Conservation (phyloP, 2,329 filamentous ascomycete genomes). For the Fusarium drepaniforme region DNA sequence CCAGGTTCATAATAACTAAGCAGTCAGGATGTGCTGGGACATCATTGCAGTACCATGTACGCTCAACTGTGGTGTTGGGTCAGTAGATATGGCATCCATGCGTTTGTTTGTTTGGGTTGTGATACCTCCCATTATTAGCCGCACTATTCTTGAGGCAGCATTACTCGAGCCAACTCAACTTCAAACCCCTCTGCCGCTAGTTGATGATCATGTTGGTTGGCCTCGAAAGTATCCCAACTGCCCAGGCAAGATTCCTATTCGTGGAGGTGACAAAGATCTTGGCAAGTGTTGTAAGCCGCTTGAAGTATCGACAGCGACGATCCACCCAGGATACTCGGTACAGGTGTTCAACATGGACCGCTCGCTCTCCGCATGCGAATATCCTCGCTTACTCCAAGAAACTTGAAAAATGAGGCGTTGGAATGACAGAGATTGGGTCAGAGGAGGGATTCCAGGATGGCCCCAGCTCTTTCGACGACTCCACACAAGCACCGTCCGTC, state of each 20-base stretch:
- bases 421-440: conserved; percentile 13
- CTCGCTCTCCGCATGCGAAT: background rate
- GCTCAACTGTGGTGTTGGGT: background rate
- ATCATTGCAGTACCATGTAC: background rate
- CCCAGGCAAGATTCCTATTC: background rate
- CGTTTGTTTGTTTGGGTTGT: background rate
- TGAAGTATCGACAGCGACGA: background rate
- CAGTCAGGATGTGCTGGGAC: background rate
- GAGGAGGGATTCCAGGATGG: conserved; percentile 6
- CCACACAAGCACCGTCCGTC: background rate
- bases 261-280: background rate
- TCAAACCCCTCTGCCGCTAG: background rate
- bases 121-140: background rate
- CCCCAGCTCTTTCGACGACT: conserved; percentile 7
- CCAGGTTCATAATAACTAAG: background rate
- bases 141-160: background rate
- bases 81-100: too few species aligned
- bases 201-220: background rate
- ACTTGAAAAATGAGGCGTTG: conserved; percentile 11
- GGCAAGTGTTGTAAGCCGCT: background rate
- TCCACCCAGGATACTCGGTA: background rate
- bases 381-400: conserved; percentile 2
- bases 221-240: background rate
- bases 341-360: background rate
- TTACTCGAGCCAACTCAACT: background rate